Evolutionary conservation across 1,284 basidiomycete species (phyloP).

Genomic region (Austropuccinia psidii): DNA sequence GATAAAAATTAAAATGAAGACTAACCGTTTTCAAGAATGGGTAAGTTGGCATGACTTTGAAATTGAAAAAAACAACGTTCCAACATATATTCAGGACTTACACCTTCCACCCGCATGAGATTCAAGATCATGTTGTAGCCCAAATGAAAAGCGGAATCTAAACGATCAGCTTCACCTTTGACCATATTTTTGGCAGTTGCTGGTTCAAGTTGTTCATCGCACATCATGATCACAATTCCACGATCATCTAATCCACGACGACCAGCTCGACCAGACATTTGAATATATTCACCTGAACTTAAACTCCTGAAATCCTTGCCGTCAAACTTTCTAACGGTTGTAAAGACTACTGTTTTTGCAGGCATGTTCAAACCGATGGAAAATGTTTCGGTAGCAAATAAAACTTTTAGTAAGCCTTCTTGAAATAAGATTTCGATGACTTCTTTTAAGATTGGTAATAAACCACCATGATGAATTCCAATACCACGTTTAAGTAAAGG

Average conservation of each 20-base stretch:
- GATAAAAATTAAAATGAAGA: neutral
- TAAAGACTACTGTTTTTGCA: conserved; percentile 98
- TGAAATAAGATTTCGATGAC: conserved; percentile 99
- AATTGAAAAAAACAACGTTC: conserved; percentile 98
- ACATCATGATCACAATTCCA: conserved; percentile 99
- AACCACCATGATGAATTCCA: conserved; percentile 96
- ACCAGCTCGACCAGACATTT: conserved; percentile 95
- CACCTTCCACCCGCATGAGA: conserved; percentile 95
- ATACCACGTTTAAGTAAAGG: conserved; percentile 92
- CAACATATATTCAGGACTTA: conserved; percentile 97
- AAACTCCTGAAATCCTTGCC: conserved; percentile 89
- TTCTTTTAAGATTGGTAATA: conserved; percentile 95
- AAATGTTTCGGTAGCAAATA: conserved; percentile 99
- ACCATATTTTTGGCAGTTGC: conserved; percentile 90
- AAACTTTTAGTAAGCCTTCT: conserved; percentile 96
- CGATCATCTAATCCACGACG: conserved; percentile 93
- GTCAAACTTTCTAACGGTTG: conserved; percentile 89
- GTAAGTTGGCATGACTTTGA: conserved; percentile 84
- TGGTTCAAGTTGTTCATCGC: conserved; percentile 95
- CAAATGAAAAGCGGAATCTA: conserved; percentile 97
- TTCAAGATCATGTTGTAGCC: conserved; percentile 99
- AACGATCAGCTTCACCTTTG: conserved; percentile 91
- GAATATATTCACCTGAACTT: conserved; percentile 57
- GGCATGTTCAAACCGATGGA: conserved; percentile 99
- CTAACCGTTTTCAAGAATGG: conserved; percentile 60